These are phyloP conservation scores for Aspergillus fijiensis DNA, from an alignment of 2,329 filamentous ascomycete species.

Conservation along the genomic window DNA sequence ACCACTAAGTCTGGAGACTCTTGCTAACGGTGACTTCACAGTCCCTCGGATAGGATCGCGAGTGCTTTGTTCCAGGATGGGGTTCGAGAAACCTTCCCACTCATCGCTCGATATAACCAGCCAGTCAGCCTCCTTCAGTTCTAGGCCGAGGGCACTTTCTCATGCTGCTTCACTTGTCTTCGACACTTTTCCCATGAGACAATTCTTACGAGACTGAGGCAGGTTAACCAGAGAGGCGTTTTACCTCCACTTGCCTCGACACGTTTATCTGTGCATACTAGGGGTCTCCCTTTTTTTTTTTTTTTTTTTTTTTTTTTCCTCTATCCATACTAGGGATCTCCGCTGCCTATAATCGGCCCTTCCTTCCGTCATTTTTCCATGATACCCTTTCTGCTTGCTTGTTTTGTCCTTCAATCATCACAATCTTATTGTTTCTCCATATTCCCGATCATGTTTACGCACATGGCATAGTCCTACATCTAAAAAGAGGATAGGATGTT, in stretches of 20 bases:
- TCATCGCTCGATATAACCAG: too few relatives aligned
- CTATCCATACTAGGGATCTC: not conserved
- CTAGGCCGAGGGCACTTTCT: too few relatives aligned
- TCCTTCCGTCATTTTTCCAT: not conserved
- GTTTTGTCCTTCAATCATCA: not conserved
- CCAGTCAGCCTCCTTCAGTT: too few relatives aligned
- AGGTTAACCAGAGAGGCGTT: too few relatives aligned
- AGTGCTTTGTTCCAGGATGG: not conserved
- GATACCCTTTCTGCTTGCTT: not conserved
- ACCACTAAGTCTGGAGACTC: not conserved
- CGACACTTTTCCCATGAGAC: too few relatives aligned
- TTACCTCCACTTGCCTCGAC: too few relatives aligned
- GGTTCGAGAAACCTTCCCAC: too few relatives aligned
- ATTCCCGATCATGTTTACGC: not conserved
- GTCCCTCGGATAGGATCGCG: not conserved
- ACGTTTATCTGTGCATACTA: not conserved
- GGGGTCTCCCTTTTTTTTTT: too few relatives aligned
- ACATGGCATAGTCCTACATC: not conserved
- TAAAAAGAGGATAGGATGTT: not conserved
- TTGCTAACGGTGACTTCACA: not conserved
- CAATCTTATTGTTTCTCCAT: not conserved
- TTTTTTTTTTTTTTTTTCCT: too few relatives aligned
- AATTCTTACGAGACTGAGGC: too few relatives aligned
- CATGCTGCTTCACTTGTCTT: too few relatives aligned
- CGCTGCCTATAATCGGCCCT: not conserved